Evolutionary conservation across 106 monocot species (phyloP).

Genomic region (Allium fistulosum): DNA sequence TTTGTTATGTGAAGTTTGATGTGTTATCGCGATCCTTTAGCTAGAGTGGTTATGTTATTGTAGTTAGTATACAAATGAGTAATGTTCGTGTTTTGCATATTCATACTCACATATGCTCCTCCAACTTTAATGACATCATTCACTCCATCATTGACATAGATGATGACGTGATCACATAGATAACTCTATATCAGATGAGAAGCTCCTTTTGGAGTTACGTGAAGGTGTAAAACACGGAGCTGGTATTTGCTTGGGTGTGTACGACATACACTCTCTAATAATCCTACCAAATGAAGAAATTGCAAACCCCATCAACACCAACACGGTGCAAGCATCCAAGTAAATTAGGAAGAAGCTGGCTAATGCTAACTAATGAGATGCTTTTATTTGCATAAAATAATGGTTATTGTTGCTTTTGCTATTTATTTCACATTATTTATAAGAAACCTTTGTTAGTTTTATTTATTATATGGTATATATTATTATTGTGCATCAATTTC

Average conservation of each 20-base stretch:
- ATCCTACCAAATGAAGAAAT: slow-evolving; percentile 19
- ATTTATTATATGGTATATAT: too few species aligned
- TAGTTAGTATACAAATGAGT: too few species aligned
- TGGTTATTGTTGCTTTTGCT: too few species aligned
- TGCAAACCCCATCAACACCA: slow-evolving; percentile 19
- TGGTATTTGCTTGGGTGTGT: slow-evolving; percentile 20
- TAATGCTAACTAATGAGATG: slow-evolving; percentile 16
- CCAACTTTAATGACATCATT: slow-evolving; percentile 28
- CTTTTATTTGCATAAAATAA: too few species aligned
- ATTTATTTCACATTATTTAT: too few species aligned
- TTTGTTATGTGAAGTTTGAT: too few species aligned
- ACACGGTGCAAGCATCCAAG: slow-evolving; percentile 18
- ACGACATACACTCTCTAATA: slow-evolving; percentile 22
- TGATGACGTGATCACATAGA: slow-evolving; percentile 25
- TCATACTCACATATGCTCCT: slow-evolving; percentile 32
- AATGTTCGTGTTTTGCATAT: too few species aligned
- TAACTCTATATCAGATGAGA: slow-evolving; percentile 25
- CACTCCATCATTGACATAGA: slow-evolving; percentile 29
- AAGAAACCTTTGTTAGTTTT: too few species aligned
- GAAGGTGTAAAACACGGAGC: slow-evolving; percentile 27
- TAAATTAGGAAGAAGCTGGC: slow-evolving; percentile 17
- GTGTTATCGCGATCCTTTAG: too few species aligned
- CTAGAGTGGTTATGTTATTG: too few species aligned
- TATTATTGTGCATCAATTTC: too few species aligned
- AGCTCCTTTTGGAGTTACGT: slow-evolving; percentile 19